phyloP scores from a whole-genome alignment of 495 filamentous ascomycete species.

The Xylaria sp. region DNA sequence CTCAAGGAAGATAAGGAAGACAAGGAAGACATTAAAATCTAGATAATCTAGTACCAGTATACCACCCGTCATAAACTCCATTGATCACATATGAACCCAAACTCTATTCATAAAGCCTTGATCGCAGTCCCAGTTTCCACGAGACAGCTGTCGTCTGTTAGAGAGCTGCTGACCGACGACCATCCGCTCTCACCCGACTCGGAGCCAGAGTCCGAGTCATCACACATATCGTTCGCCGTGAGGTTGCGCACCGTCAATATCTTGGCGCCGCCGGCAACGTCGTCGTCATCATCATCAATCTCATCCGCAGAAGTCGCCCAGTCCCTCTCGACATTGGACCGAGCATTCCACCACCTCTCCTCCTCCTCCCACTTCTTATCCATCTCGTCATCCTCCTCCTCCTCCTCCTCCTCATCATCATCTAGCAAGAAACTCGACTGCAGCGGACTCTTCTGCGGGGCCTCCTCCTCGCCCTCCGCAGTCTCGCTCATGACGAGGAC shows the following conservation, averaged over 20 bases:
- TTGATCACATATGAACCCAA: too few species aligned
- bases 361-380: conserved; percentile 10
- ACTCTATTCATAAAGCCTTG: neutral
- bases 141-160: conserved; percentile 1
- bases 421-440: conserved; percentile 32
- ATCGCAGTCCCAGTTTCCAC: neutral
- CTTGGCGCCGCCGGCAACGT: conserved; percentile 16
- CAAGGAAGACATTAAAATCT: neutral
- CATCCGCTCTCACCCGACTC: conserved; percentile 15
- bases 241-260: conserved; percentile 28
- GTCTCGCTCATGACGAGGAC: neutral
- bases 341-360: neutral
- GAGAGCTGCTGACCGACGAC: conserved; percentile 12
- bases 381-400: neutral
- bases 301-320: neutral
- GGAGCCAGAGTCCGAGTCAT: conserved; percentile 23
- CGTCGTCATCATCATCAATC: conserved; percentile 3
- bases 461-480: conserved; percentile 2
- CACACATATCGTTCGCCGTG: neutral
- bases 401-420: conserved; percentile 21
- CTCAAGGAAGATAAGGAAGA: too few species aligned
- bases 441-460: conserved; percentile 33
- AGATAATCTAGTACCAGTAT: neutral
- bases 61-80: too few species aligned
- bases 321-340: neutral